Percentiles rank a stretch among this genome's conserved stretches.
These are phyloP conservation scores for Boletus subluridellus DNA, from an alignment of 1,284 basidiomycete species.

Conservation along the genomic window DNA sequence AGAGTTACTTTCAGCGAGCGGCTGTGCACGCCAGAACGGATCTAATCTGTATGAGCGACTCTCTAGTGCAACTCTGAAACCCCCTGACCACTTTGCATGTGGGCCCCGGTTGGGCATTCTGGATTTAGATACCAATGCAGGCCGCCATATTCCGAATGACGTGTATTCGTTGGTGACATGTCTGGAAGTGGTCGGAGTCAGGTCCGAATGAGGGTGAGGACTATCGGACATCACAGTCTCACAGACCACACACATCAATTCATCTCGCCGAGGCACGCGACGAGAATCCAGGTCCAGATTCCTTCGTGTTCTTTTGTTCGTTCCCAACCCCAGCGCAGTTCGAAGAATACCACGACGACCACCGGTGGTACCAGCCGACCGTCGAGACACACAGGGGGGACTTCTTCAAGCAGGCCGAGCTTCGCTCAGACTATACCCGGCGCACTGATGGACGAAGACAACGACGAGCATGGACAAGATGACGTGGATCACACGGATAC, in stretches of 20 bases:
- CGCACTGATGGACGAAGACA: constrained; percentile 17
- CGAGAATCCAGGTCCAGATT: constrained; percentile 12
- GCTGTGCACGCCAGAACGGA: neutral
- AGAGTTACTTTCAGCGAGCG: neutral
- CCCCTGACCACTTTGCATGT: too few relatives aligned
- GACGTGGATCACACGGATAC: constrained; percentile 20
- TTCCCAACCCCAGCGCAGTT: constrained; percentile 13
- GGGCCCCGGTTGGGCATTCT: too few relatives aligned
- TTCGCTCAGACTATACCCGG: constrained; percentile 49
- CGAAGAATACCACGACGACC: constrained; percentile 1
- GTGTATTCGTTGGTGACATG: too few relatives aligned
- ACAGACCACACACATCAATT: constrained; percentile 16
- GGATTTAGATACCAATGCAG: too few relatives aligned
- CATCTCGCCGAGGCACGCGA: constrained; percentile 15
- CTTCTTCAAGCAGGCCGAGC: constrained; percentile 21
- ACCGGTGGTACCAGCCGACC: neutral
- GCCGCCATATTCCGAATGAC: too few relatives aligned
- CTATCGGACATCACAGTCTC: constrained; percentile 22
- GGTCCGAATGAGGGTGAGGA: constrained; percentile 23
- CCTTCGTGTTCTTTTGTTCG: constrained; percentile 11
- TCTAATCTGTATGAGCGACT: neutral
- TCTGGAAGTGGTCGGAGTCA: too few relatives aligned
- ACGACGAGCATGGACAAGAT: too few relatives aligned
- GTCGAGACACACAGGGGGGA: constrained; percentile 13
- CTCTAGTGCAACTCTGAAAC: too few relatives aligned